phyloP scores from a whole-genome alignment of 2,329 filamentous ascomycete species.

The Aciculosporium take region DNA sequence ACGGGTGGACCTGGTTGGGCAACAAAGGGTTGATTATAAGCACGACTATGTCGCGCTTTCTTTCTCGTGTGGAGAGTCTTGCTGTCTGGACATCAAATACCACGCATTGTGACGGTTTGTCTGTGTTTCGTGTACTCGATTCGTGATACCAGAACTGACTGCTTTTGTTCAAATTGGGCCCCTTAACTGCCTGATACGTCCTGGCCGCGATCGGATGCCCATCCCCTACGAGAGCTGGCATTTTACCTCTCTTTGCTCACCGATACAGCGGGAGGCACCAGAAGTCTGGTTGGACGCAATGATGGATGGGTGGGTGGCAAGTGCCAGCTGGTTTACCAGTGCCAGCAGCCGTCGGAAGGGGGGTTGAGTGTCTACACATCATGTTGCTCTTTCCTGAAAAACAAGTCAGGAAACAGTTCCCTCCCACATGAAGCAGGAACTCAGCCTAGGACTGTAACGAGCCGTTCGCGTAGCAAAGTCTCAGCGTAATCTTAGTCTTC shows the following conservation, averaged over 20 bases:
- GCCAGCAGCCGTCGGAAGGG: conserved; percentile 2
- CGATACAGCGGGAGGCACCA: not conserved
- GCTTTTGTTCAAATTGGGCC: too few relatives aligned
- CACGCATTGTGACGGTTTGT: too few relatives aligned
- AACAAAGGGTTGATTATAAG: too few relatives aligned
- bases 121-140: too few relatives aligned
- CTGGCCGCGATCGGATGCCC: too few relatives aligned
- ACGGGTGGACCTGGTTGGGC: too few relatives aligned
- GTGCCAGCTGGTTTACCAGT: not conserved
- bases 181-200: too few relatives aligned
- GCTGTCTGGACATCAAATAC: too few relatives aligned
- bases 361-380: not conserved
- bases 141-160: too few relatives aligned
- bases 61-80: too few relatives aligned
- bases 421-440: not conserved
- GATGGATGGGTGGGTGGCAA: too few relatives aligned
- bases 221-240: not conserved
- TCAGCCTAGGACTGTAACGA: not conserved
- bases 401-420: not conserved
- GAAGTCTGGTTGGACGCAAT: not conserved
- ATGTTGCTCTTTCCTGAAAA: conserved; percentile 3
- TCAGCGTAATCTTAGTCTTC: not conserved
- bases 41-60: too few relatives aligned
- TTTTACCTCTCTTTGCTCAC: not conserved
- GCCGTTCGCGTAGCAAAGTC: not conserved